Base-by-base conservation (phyloP, 495 filamentous ascomycete genomes). In the Talaromyces nanjingensis region DNA sequence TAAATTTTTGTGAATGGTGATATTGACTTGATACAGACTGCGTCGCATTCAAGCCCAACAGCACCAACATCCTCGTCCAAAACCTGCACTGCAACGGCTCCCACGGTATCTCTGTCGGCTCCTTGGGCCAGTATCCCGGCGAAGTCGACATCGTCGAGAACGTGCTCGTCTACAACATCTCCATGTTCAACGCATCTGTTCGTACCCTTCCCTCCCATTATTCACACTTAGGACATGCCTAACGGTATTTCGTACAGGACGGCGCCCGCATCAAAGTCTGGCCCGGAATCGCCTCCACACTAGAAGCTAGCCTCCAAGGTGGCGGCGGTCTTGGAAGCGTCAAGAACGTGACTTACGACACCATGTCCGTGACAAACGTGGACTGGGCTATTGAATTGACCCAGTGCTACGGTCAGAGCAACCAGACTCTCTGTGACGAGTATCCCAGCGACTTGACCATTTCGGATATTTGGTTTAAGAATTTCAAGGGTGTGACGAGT, bases 31-130 rank as follows among this genome's bases (percentile, higher is more conserved):
- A 64, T 11, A 2, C 31, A 78, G 82, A 91, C 69, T 91, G 87
- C 64, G 87, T 91, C n/a, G 86, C 86, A 11, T 90, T 91, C 80
- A 91, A 91, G 71, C 88, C 88, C 2, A 91, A 91, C 71, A 86
- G 81, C 70, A 89, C 86, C n/a, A 79, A 91, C 61, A 86, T 91
- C 60, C 74, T 91, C 6, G 83, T 91, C 18, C 86, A 90, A 71
- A 87, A 87, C 63, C 70, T 91, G 20, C 76, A 78, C 62, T 91
- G 89, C 73, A 87, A 87, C 63, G 89, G 89, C 55, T 89, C 86
- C 12, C 87, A 90, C 70, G 87, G 87, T n/a, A 89, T 89, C 66
- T 86, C 82, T 16, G 86, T 90, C 42, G 87, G 87, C 22, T 87
- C 83, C 18, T 77, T 90, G 0, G 87, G 87, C 0, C 87, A 90